A percentile compares a stretch with the other conserved stretches of the same genome.
These are phyloP conservation scores for Trichothecium roseum DNA, from an alignment of 2,329 filamentous ascomycete species.

Conservation along the genomic window DNA sequence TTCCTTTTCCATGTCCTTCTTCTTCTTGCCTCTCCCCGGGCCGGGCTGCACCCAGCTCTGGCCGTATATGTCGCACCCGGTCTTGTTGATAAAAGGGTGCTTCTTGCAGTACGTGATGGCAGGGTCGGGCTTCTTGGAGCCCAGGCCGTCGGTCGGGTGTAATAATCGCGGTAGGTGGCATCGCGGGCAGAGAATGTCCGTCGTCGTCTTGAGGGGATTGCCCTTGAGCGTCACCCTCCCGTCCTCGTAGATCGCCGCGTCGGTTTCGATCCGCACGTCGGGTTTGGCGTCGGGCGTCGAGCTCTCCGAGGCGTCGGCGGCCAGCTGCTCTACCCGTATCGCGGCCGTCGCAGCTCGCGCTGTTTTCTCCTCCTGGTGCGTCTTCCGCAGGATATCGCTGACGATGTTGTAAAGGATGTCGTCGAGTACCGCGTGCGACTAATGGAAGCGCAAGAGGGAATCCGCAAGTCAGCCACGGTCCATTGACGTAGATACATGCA, in stretches of 20 bases:
- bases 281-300: constrained; percentile 42
- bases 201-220: constrained; percentile 61
- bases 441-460: constrained; percentile 6
- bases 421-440: constrained; percentile 60
- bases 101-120: constrained; percentile 68
- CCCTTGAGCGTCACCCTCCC: constrained; percentile 59
- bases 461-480: background rate
- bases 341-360: constrained; percentile 56
- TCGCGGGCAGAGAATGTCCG: constrained; percentile 62
- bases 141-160: constrained; percentile 61
- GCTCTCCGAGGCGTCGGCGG: constrained; percentile 42
- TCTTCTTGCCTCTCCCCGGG: constrained; percentile 64
- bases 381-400: constrained; percentile 62
- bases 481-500: background rate
- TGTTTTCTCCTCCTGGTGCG: constrained; percentile 69
- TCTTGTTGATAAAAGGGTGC: constrained; percentile 65
- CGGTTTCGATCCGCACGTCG: constrained; percentile 50
- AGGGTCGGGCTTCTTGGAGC: constrained; percentile 54
- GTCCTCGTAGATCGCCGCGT: constrained; percentile 61
- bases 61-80: constrained; percentile 71
- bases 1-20: constrained; percentile 64
- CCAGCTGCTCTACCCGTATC: constrained; percentile 53
- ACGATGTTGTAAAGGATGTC: constrained; percentile 69
- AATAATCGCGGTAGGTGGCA: constrained; percentile 67
- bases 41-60: constrained; percentile 69